Evolutionary conservation across 2,329 filamentous ascomycete genomes (phyloP).

Genomic region (Dothideomycetidae sp.): DNA sequence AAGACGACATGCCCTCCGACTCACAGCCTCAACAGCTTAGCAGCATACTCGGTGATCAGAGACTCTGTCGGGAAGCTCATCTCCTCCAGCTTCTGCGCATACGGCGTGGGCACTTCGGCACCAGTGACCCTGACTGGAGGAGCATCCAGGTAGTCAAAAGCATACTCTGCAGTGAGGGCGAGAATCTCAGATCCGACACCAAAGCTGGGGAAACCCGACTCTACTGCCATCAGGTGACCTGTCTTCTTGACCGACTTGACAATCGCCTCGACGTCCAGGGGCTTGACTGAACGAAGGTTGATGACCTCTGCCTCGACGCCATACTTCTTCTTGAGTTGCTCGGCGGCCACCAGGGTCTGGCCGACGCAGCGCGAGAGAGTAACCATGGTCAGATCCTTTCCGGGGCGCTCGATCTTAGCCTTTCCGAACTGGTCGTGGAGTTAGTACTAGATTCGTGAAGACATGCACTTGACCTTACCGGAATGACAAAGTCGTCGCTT

Average conservation of each 20-base stretch:
- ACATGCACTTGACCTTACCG: conserved; percentile 36
- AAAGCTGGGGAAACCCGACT: conserved; percentile 92
- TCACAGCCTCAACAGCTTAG: conserved; percentile 71
- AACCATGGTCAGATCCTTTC: conserved; percentile 93
- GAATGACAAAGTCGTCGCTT: conserved; percentile 90
- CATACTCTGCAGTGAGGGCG: conserved; percentile 91
- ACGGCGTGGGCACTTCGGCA: conserved; percentile 93
- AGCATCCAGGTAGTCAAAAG: conserved; percentile 91
- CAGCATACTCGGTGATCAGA: conserved; percentile 74
- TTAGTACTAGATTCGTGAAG: too few relatives aligned
- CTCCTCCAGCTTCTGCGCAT: conserved; percentile 83
- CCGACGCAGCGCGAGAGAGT: conserved; percentile 90
- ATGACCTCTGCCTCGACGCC: conserved; percentile 92
- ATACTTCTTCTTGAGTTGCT: conserved; percentile 89
- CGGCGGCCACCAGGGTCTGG: conserved; percentile 74
- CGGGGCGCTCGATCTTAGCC: conserved; percentile 93
- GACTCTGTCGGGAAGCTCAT: conserved; percentile 87
- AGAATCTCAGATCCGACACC: conserved; percentile 88
- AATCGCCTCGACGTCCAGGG: conserved; percentile 87
- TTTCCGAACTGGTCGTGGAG: conserved; percentile 83
- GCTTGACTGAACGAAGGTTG: conserved; percentile 96
- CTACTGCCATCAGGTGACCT: conserved; percentile 74
- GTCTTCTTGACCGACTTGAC: conserved; percentile 99
- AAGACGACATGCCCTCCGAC: neutral
- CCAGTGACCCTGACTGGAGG: conserved; percentile 89